These are phyloP conservation scores for Pseudotsuga menziesii DNA, from an alignment of 75 land plant genomes.

Conservation along the genomic window DNA sequence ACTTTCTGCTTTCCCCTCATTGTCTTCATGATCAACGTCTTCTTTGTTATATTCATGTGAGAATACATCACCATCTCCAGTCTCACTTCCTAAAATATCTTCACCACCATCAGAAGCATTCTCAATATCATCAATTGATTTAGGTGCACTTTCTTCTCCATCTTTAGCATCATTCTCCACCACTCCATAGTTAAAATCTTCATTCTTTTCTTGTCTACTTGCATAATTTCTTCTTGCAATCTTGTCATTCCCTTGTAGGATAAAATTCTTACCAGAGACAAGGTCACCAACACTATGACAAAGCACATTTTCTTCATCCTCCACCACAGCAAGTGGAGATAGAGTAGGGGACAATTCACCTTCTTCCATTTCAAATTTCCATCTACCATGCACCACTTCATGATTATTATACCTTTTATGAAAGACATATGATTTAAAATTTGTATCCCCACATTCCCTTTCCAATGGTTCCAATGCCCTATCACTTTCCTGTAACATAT, in stretches of 20 bases:
- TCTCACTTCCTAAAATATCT: conserved; percentile 67
- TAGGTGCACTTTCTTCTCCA: conserved; percentile 73
- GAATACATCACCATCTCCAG: conserved; percentile 63
- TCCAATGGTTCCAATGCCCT: background rate
- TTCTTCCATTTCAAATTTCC: conserved; percentile 75
- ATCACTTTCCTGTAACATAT: no score
- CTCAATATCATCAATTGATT: conserved; percentile 68
- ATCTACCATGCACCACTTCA: no score
- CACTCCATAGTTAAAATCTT: conserved; percentile 22
- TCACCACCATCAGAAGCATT: conserved; percentile 71
- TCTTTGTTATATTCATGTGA: conserved; percentile 20
- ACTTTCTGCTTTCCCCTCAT: conserved; percentile 64
- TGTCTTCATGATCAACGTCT: conserved; percentile 52
- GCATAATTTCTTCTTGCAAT: conserved; percentile 23
- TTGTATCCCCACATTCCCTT: background rate
- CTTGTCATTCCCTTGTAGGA: conserved; percentile 25
- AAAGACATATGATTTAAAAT: background rate
- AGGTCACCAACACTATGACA: conserved; percentile 38
- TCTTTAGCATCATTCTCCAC: conserved; percentile 63
- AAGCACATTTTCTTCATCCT: conserved; percentile 50
- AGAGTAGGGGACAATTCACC: conserved; percentile 77
- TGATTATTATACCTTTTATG: no score
- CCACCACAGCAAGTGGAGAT: background rate
- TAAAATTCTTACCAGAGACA: no score
- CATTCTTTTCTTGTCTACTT: conserved; percentile 20